phyloP scores from a whole-genome alignment of 331 rosid species.

The Rosa hybrid region DNA sequence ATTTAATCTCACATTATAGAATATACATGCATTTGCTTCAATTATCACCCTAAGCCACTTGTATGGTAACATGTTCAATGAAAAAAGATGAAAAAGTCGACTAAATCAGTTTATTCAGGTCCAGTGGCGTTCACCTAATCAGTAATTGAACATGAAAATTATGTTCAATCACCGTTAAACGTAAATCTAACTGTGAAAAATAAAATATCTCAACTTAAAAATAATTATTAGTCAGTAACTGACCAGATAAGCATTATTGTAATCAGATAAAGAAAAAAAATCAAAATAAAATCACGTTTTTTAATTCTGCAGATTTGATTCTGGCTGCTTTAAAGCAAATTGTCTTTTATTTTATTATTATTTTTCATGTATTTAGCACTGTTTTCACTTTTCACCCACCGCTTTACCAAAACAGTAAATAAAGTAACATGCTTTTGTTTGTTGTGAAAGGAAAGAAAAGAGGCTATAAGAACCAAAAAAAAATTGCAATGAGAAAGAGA shows the following conservation, averaged over 20 bases:
- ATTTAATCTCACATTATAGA: background rate
- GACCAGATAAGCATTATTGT: too few species aligned
- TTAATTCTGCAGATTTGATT: background rate
- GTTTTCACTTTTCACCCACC: background rate
- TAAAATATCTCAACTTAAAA: too few species aligned
- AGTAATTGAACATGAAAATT: too few species aligned
- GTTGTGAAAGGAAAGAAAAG: background rate
- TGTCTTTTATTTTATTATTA: too few species aligned
- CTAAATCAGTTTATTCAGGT: too few species aligned
- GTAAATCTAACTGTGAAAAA: too few species aligned
- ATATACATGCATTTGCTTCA: background rate
- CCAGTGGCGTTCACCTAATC: too few species aligned
- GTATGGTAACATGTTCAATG: background rate
- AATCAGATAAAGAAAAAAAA: background rate
- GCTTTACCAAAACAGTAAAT: background rate
- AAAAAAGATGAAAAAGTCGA: background rate
- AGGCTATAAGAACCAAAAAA: background rate
- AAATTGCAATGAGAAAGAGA: background rate
- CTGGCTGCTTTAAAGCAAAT: background rate
- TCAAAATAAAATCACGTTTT: background rate
- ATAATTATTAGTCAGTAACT: too few species aligned
- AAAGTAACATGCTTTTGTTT: background rate
- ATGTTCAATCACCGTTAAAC: too few species aligned
- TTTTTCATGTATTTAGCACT: too few species aligned
- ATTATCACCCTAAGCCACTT: background rate